Base-by-base conservation (phyloP, 441 rosid species). In the Macaranga tanarius region DNA sequence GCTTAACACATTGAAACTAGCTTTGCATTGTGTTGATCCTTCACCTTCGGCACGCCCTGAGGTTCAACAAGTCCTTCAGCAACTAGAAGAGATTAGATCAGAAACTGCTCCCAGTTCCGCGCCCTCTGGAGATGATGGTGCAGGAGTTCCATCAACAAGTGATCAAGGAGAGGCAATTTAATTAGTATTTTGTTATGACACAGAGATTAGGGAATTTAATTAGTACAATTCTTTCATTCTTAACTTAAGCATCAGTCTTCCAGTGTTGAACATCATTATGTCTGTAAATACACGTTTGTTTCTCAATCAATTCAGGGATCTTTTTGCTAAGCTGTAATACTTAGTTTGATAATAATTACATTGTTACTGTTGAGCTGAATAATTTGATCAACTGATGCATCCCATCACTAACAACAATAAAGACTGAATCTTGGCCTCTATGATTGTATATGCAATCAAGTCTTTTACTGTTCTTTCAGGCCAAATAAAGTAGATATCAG, bases 11-110 rank as follows among this genome's bases (percentile, higher is more conserved):
- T 66, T 90, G 84, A 90, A 90, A 81, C 71, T 90, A 31, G 93
- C 92, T 26, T 76, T 92, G 79, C 90, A 92, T 80, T 92, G 95
- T 67, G 92, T 90, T 51, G 93, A 92, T 80, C 92, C 93, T 25
- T 79, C 95, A 2, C 88, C 95, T 0, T 83, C 91, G 5, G 84
- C 90, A 1, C 76, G 95, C 62, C 97, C 95, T 4, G 97, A 92
- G 64, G 90, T 85, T 70, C 89, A 82, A 17, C 90, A 87, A 59
- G 84, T 90, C 48, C 77, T 92, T 62, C 87, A 84, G 79, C 93
- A 92, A 56, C 84, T 90, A 0, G 91, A 87, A 60, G 92, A 85
- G 77, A 92, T 90, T 69, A 85, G 90, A 82, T 83, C 84, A 4
- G 90, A 85, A 58, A 69, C 75, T 74, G 66, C 80, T 26, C 64